phyloP scores from a whole-genome alignment of 805 yeast species.

The Wilhelminamyces savonicus region DNA sequence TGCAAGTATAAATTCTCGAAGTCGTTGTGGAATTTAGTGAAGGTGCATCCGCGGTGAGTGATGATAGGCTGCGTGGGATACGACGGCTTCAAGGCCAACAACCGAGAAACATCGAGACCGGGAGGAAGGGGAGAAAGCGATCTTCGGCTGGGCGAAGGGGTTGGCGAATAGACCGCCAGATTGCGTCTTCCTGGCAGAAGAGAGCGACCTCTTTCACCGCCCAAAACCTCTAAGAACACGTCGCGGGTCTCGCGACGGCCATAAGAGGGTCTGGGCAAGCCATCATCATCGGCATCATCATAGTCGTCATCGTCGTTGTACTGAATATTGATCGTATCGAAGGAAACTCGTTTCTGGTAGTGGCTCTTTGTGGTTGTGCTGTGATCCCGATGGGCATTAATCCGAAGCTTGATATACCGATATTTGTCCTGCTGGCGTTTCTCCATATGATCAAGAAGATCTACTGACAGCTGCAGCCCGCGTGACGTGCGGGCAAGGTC shows the following conservation, averaged over 20 bases:
- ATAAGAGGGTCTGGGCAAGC: too few relatives aligned
- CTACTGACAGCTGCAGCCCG: too few relatives aligned
- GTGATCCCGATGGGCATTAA: conserved; percentile 7
- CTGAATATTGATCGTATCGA: conserved; percentile 45
- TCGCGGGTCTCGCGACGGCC: too few relatives aligned
- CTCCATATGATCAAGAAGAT: conserved; percentile 6
- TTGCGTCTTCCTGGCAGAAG: too few relatives aligned
- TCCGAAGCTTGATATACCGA: conserved; percentile 11
- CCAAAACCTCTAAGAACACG: background rate
- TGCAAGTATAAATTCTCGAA: conserved; percentile 43
- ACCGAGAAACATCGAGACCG: conserved; percentile 6
- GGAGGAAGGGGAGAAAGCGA: conserved; percentile 10
- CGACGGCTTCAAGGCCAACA: conserved; percentile 8
- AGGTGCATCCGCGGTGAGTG: conserved; percentile 36
- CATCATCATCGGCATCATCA: background rate
- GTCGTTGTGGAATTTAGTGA: conserved; percentile 40
- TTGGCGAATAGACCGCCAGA: conserved; percentile 7
- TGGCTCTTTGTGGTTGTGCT: conserved; percentile 3
- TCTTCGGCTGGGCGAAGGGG: conserved; percentile 13
- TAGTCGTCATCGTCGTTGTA: conserved; percentile 12
- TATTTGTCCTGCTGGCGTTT: conserved; percentile 15
- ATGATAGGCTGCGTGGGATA: conserved; percentile 38
- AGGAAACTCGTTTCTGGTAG: conserved; percentile 39
- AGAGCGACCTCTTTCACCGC: conserved; percentile 10
- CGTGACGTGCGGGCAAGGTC: too few relatives aligned